Conservation (phyloP, 2,329 filamentous ascomycete species). For the Sarocladium kiliense region DNA sequence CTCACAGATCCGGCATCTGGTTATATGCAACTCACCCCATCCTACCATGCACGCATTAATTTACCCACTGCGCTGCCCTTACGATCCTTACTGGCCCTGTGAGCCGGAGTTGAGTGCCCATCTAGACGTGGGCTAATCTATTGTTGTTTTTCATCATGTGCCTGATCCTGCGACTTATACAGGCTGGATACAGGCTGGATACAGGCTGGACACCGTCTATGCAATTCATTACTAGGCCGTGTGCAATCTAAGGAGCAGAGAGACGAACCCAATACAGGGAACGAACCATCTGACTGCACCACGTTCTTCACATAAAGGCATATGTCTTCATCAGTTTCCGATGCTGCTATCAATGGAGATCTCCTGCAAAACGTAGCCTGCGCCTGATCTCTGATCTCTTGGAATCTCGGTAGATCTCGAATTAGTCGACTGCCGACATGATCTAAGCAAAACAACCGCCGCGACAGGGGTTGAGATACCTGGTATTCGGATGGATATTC, state of each 20-base stretch:
- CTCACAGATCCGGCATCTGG: neutral
- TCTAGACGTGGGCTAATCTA: too few relatives aligned
- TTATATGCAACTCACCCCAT: neutral
- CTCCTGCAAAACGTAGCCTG: neutral
- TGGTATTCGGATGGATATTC: neutral
- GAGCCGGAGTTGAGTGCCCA: neutral
- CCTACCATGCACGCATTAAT: neutral
- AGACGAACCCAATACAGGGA: too few relatives aligned
- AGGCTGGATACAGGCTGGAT: neutral
- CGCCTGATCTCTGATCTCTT: neutral
- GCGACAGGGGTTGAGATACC: neutral
- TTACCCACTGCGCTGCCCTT: neutral
- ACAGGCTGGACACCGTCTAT: neutral
- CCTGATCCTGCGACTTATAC: neutral
- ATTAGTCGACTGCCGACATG: neutral
- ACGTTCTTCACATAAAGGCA: too few relatives aligned
- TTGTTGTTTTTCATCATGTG: neutral
- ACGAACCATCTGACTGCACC: too few relatives aligned
- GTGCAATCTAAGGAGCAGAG: too few relatives aligned
- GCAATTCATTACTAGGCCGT: neutral
- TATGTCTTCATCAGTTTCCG: too few relatives aligned
- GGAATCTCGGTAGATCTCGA: conserved; percentile 3
- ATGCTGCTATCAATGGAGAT: too few relatives aligned
- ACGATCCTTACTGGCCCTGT: neutral
- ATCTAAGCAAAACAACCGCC: neutral